Evolutionary conservation across 768 basidiomycete genomes (phyloP), one percentile per base, ranked within the genome.

Genomic region (Hygrophoropsis aurantiaca): DNA sequence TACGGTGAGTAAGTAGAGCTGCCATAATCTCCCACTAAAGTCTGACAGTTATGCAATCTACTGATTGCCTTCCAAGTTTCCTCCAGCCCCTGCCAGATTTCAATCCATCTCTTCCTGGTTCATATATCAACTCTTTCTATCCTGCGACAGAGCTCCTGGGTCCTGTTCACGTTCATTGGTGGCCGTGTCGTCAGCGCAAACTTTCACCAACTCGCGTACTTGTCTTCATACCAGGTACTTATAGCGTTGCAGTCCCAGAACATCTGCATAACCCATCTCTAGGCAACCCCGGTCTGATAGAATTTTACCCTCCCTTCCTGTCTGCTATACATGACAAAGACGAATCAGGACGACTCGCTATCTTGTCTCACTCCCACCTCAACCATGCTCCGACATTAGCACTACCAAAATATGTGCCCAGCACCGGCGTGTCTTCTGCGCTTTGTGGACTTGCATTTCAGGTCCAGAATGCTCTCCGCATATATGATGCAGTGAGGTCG

Each of bases 221-320:
- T 15, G 51, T 79, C 7, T 80, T 81, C 59, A 74, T 79, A 40
- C 80, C 79, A 52, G 79, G 78, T 73, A 27, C 30, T 44, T 27
- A 23, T 15, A 34, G 40, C 37, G 5, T 21, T 34, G 18, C 15
- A n/a, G 5, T 13, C n/a, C 26, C 21, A 8, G 21, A 24, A 10
- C 13, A 33, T 24, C 39, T 43, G 32, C 56, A 33, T 34, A 35
- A 23, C 45, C 46, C 42, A 9, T 18, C 37, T 30, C 33, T 21
- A 71, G 78, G 77, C 20, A 79, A 80, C 57, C 78, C 78, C 1
- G 88, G 88, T 6, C 66, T 88, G 13, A 50, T 84, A 25, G 73
- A 76, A 37, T 88, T 90, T 64, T 91, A 90, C 54, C 68, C 68
- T 1, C 75, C 78, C 2, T 91, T 88, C 58, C 72, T 91, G 11